A percentile compares a stretch with the other conserved stretches of the same genome.
Conservation (phyloP, 2,329 filamentous ascomycete genomes). For the Zymoseptoria pseudotritici region DNA sequence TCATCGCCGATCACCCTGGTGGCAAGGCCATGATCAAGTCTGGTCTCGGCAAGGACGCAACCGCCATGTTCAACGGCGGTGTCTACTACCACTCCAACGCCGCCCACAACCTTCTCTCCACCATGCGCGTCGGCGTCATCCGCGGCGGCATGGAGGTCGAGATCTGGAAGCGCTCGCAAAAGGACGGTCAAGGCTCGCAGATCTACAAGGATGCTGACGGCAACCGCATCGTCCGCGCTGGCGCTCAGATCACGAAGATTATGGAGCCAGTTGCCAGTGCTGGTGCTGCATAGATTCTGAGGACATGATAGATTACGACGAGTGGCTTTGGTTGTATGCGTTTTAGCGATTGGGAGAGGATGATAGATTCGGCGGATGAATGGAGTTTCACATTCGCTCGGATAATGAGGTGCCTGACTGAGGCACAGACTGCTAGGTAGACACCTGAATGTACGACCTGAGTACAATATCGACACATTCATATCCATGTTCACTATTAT, state of each 20-base stretch:
- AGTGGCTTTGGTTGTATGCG: not conserved
- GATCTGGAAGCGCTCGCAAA: conserved; percentile 83
- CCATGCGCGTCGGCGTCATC: conserved; percentile 81
- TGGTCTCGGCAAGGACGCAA: conserved; percentile 79
- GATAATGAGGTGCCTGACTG: not conserved
- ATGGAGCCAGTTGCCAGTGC: conserved; percentile 72
- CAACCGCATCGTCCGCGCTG: conserved; percentile 76
- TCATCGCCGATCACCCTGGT: conserved; percentile 86
- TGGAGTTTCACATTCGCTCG: not conserved
- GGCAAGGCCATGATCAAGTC: conserved; percentile 79
- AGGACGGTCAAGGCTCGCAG: conserved; percentile 74
- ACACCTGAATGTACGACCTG: not conserved
- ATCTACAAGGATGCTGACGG: conserved; percentile 75
- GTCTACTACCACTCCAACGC: conserved; percentile 87
- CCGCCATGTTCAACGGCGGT: conserved; percentile 85
- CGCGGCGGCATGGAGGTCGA: conserved; percentile 83
- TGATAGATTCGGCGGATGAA: not conserved
- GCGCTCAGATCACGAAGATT: conserved; percentile 77
- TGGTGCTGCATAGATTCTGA: conserved; percentile 60
- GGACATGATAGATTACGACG: not conserved
- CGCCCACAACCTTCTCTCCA: conserved; percentile 79
- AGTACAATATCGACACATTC: not conserved
- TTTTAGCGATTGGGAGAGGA: not conserved
- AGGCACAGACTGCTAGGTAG: not conserved
- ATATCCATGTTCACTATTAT: too few species aligned